Percentiles rank a stretch among this genome's conserved stretches.
These are phyloP conservation scores for Aspergillus quadricinctus DNA, from an alignment of 2,329 filamentous ascomycete species.

Conservation along the genomic window DNA sequence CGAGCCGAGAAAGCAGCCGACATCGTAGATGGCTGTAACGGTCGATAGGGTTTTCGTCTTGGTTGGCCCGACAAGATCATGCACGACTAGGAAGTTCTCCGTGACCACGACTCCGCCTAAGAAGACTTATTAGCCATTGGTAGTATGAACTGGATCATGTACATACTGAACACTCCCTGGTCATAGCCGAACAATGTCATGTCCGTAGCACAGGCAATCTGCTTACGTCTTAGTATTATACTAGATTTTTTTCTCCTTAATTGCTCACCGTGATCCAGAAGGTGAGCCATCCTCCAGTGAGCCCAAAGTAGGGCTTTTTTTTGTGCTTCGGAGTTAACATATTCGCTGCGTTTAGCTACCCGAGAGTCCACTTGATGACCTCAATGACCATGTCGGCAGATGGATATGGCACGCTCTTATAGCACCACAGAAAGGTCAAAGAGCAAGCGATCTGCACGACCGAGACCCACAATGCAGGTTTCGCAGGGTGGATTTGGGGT, in stretches of 20 bases:
- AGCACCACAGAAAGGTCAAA: not conserved
- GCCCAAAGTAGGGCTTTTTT: slow-evolving; percentile 48
- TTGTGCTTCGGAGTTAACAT: not conserved
- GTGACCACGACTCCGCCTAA: slow-evolving; percentile 52
- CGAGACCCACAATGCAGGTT: not conserved
- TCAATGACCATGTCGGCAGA: not conserved
- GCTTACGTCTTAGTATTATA: not conserved
- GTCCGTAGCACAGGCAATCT: slow-evolving; percentile 45
- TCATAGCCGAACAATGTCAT: slow-evolving; percentile 48
- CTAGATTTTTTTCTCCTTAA: not conserved
- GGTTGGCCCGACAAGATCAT: slow-evolving; percentile 40
- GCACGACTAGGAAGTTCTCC: slow-evolving; percentile 47
- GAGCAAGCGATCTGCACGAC: not conserved
- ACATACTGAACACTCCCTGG: slow-evolving; percentile 50
- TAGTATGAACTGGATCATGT: not conserved
- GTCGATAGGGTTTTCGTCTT: slow-evolving; percentile 38
- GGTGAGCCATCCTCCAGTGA: slow-evolving; percentile 53
- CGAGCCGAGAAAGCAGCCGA: slow-evolving; percentile 58
- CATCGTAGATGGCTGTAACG: slow-evolving; percentile 55
- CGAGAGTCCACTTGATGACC: not conserved
- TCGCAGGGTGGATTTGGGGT: not conserved
- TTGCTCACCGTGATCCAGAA: slow-evolving; percentile 50
- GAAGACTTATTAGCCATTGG: not conserved
- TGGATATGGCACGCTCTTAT: not conserved
- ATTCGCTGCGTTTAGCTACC: not conserved